A percentile compares a stretch with the other conserved stretches of the same genome.
Conservation (phyloP, 768 basidiomycete species). For the Omphalotus guepiniiformis region DNA sequence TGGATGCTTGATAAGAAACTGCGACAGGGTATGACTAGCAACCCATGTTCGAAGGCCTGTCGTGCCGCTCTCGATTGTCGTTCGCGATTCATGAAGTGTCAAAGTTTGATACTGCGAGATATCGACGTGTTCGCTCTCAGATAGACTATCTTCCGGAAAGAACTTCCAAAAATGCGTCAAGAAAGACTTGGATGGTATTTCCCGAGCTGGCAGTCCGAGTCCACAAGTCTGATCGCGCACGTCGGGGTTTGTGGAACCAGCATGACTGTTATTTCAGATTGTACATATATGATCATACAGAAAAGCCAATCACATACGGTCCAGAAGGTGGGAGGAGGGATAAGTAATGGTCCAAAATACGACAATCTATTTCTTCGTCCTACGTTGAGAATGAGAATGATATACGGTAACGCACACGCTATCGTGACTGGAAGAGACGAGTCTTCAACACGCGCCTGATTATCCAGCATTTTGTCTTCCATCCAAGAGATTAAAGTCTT, state of each 20-base stretch:
- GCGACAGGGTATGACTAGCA: conserved; percentile 62
- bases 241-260: conserved; percentile 18
- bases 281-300: background rate
- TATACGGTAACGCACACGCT: background rate
- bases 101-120: conserved; percentile 32
- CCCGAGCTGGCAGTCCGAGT: conserved; percentile 23
- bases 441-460: conserved; percentile 44
- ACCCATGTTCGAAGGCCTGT: conserved; percentile 80
- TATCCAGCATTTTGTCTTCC: conserved; percentile 36
- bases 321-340: conserved; percentile 37
- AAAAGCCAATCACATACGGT: conserved; percentile 21
- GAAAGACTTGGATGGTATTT: conserved; percentile 51
- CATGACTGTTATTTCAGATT: conserved; percentile 13
- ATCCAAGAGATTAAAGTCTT: conserved; percentile 61
- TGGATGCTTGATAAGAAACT: conserved; percentile 54
- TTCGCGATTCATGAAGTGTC: conserved; percentile 72
- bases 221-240: conserved; percentile 22
- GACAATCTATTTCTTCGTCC: conserved; percentile 60
- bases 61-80: conserved; percentile 69
- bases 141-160: background rate
- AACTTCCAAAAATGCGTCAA: conserved; percentile 61
- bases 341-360: conserved; percentile 61
- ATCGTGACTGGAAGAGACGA: conserved; percentile 1
- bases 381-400: conserved; percentile 15
- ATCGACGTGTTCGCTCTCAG: conserved; percentile 13